These are phyloP conservation scores for Nadsonia fulvescens DNA, from an alignment of 805 yeast species.

Conservation along the genomic window DNA sequence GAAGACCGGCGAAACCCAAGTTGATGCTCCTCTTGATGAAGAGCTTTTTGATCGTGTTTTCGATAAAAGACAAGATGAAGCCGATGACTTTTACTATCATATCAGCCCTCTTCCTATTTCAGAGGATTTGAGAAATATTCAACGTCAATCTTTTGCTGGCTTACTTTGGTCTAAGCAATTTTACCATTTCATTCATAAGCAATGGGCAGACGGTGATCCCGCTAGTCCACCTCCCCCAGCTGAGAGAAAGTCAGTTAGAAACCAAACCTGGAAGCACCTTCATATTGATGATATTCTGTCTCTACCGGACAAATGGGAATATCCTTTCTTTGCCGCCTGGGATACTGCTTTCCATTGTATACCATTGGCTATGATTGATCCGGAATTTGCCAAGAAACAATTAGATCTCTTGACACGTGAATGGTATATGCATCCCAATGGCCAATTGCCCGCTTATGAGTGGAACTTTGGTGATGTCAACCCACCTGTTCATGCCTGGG, in stretches of 20 bases:
- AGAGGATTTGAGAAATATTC: conserved; percentile 62
- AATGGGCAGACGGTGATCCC: conserved; percentile 82
- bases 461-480: conserved; percentile 94
- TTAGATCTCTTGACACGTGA: conserved; percentile 73
- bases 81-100: conserved; percentile 84
- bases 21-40: conserved; percentile 35
- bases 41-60: conserved; percentile 53
- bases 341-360: conserved; percentile 90
- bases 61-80: conserved; percentile 62
- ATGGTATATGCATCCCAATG: conserved; percentile 97
- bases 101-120: conserved; percentile 71
- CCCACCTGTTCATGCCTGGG: conserved; percentile 97
- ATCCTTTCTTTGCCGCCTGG: conserved; percentile 94
- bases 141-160: conserved; percentile 90
- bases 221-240: conserved; percentile 48
- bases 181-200: conserved; percentile 67
- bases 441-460: conserved; percentile 93
- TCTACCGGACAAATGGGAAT: conserved; percentile 91
- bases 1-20: conserved; percentile 32
- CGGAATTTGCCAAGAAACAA: conserved; percentile 78
- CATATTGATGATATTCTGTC: conserved; percentile 77
- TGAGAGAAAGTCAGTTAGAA: conserved; percentile 73
- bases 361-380: conserved; percentile 86
- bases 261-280: conserved; percentile 75
- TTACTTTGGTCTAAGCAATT: conserved; percentile 86